Evolutionary conservation across 2,329 filamentous ascomycete species (phyloP).

Genomic region (Emydomyces testavorans): DNA sequence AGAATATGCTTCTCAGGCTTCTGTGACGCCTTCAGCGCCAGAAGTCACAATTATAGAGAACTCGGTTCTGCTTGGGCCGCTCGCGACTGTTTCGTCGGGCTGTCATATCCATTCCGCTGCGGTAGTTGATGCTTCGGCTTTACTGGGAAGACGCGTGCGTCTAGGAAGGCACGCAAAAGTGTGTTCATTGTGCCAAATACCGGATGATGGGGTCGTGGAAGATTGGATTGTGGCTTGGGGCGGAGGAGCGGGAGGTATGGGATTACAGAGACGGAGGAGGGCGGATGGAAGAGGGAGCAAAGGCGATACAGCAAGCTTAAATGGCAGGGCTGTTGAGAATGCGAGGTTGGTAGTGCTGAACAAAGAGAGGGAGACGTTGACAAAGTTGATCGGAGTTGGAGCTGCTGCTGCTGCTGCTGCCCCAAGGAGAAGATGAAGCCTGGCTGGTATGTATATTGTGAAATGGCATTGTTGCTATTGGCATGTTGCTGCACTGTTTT

Average conservation of each 20-base stretch:
- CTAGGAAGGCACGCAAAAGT: constrained; percentile 54
- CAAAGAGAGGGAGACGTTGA: constrained; percentile 56
- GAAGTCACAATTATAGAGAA: constrained; percentile 28
- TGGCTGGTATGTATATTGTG: too few relatives aligned
- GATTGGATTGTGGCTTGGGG: constrained; percentile 62
- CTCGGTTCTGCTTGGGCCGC: constrained; percentile 31
- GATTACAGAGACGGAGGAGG: constrained; percentile 27
- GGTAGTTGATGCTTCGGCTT: constrained; percentile 37
- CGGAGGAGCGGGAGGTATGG: constrained; percentile 37
- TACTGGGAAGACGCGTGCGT: constrained; percentile 25
- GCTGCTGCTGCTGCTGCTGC: constrained; percentile 4
- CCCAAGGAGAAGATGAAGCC: constrained; percentile 4
- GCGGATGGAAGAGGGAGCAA: constrained; percentile 26
- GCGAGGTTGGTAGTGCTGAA: constrained; percentile 53
- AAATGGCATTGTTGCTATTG: too few relatives aligned
- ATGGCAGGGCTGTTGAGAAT: constrained; percentile 43
- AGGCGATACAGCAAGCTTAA: constrained; percentile 15
- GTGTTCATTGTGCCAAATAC: constrained; percentile 51
- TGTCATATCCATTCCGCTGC: constrained; percentile 31
- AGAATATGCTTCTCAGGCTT: not conserved
- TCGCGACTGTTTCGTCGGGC: constrained; percentile 29
- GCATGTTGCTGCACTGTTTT: too few relatives aligned
- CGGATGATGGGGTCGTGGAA: constrained; percentile 47
- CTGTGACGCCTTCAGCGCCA: constrained; percentile 6
- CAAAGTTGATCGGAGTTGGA: constrained; percentile 45